Base-by-base conservation (phyloP, 2,329 filamentous ascomycete species). In the Penicillium sp. region DNA sequence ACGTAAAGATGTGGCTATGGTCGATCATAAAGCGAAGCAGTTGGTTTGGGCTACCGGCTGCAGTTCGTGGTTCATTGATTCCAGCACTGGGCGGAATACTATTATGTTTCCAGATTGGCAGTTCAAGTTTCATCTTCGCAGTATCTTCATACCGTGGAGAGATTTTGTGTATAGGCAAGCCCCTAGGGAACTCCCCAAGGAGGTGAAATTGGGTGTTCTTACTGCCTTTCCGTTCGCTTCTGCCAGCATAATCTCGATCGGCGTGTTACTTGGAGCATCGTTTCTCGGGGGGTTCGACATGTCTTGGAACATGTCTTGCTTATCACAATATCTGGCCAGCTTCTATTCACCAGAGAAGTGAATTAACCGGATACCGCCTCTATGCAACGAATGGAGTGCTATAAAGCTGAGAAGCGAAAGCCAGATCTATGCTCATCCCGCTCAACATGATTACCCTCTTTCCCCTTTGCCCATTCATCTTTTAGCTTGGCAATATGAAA, bases 51-150 rank as follows among this genome's bases (percentile, higher is more conserved):
- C 72, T 0, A 75, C 74, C 1, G 80, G 81, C 0, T 83, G 81
- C 56, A 77, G 75, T 1, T 78, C 74, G n/a, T 83, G 81, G 81
- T 80, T 75, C 3, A 70, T 83, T 2, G 77, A 83, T 53, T 9
- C 29, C 9, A 72, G 72, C 42, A 79, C 79, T 0, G 74, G 75
- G 0, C 69, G 76, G 43, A 83, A 83, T 54, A 79, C 77, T 6
- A 78, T 78, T 61, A 79, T 83, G 72, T 83, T 81, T 58, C 80
- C 80, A 0, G 77, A 81, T 44, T 82, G 76, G 72, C 79, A 82
- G 62, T 81, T 75, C 51, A 67, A 71, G 48, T 81, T 75, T 54
- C 83, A 79, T 78, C 49, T 75, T 16, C 63, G 80, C 13, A 81
- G 77, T 49, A 59, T 82, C 1, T 81, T 81, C 49, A 69, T 77